Evolutionary conservation across 495 filamentous ascomycete genomes (phyloP), one percentile per base, ranked within the genome.

Genomic region (Penicillium turbatum): DNA sequence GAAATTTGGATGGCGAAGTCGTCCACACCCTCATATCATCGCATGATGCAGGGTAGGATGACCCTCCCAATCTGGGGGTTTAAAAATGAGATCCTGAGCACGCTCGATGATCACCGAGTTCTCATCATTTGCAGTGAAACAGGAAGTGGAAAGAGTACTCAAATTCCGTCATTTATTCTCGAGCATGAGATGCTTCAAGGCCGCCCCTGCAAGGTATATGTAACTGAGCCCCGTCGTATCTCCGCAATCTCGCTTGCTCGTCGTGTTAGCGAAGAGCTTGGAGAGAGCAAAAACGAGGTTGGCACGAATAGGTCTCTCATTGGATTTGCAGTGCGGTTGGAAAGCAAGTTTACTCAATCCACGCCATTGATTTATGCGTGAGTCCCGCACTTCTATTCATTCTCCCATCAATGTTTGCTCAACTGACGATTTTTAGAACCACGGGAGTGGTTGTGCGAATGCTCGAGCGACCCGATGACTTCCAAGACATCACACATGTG

Each of bases 71-170:
- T 98, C 70, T 96, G 89, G 86, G 77, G 79, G 32, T 96, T 91
- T 68, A 86, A 84, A 54, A 72, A 87, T 11, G 80, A 88, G 12
- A 86, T 95, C 26, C 75, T 97, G 7, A 69, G 77, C 26, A 77
- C 87, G 1, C 84, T 96, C 32, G 84, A 88, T 37, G 69, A 68
- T 5, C 77, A 95, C 54, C 93, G 89, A 63, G 85, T 92, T 5
- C 80, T 92, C 6, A 96, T 97, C 49, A 79, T 97, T 30, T 96
- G 90, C 63, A 92, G 92, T 59, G 93, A 97, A 71, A 98, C 93
- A 12, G 93, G 93, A 62, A 96, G 83, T 71, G 93, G 93, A 48
- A 98, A 98, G 76, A 96, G 90, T 72, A 98, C 93, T 0, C 93
- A 98, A 66, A 87, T 96, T 5, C 93, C 93, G 21, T 84, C 90